These are phyloP conservation scores for Chlorociboria aeruginascens DNA, from an alignment of 495 filamentous ascomycete genomes.

Conservation along the genomic window DNA sequence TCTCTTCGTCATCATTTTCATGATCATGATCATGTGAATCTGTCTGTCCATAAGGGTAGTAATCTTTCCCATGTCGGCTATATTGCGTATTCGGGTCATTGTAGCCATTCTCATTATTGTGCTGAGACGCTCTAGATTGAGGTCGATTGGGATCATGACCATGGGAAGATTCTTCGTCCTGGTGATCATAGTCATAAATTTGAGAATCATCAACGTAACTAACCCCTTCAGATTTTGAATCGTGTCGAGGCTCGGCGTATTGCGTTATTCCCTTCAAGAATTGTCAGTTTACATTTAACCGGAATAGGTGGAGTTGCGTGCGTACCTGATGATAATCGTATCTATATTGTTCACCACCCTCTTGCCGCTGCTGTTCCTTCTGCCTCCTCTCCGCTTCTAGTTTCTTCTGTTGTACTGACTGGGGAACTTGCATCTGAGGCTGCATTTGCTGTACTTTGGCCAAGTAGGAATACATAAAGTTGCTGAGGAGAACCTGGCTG, in stretches of 20 bases:
- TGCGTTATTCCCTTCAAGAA: slow-evolving; percentile 13
- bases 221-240: slow-evolving; percentile 30
- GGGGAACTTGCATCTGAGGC: slow-evolving; percentile 72
- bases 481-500: slow-evolving; percentile 93
- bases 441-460: slow-evolving; percentile 99
- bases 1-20: slow-evolving; percentile 18
- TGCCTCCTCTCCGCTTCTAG: slow-evolving; percentile 50
- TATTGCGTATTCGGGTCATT: slow-evolving; percentile 17
- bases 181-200: slow-evolving; percentile 44
- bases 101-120: slow-evolving; percentile 36
- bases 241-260: slow-evolving; percentile 14
- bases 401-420: slow-evolving; percentile 50
- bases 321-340: slow-evolving; percentile 38
- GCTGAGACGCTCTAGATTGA: slow-evolving; percentile 39
- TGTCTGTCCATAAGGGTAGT: slow-evolving; percentile 13
- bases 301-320: slow-evolving; percentile 9
- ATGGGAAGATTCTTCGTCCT: slow-evolving; percentile 28
- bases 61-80: slow-evolving; percentile 14
- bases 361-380: slow-evolving; percentile 40
- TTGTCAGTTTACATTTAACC: neutral
- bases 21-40: slow-evolving; percentile 7
- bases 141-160: slow-evolving; percentile 34
- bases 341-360: slow-evolving; percentile 26
- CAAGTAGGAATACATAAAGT: slow-evolving; percentile 99
- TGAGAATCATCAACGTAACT: slow-evolving; percentile 45